A percentile compares a stretch with the other conserved stretches of the same genome.
These are phyloP conservation scores for Arthrinium phaeospermum DNA, from an alignment of 2,329 filamentous ascomycete species.

Conservation along the genomic window DNA sequence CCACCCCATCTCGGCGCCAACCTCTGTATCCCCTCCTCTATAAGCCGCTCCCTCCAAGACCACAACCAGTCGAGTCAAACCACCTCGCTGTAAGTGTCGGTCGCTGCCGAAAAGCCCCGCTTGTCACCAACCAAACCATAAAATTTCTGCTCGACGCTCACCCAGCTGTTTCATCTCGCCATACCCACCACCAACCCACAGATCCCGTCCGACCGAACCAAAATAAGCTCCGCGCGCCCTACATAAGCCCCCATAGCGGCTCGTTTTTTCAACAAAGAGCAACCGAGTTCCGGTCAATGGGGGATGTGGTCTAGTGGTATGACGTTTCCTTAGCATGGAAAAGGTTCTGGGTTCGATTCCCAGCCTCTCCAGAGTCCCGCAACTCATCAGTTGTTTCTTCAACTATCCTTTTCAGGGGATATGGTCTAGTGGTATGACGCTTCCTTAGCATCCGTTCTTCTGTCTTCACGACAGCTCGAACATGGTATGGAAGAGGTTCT, in stretches of 20 bases:
- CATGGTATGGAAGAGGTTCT: background rate
- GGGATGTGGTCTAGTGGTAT: conserved; percentile 21
- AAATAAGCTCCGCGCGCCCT: background rate
- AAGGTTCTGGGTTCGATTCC: conserved; percentile 21
- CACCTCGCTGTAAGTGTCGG: background rate
- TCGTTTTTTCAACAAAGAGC: background rate
- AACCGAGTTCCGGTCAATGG: background rate
- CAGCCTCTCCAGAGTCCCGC: conserved; percentile 15
- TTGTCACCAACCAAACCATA: background rate
- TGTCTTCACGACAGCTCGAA: background rate
- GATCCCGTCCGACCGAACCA: background rate
- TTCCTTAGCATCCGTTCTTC: conserved; percentile 14
- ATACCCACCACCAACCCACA: background rate
- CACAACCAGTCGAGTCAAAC: background rate
- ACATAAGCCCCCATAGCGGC: background rate
- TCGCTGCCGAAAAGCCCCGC: background rate
- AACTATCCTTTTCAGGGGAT: conserved; percentile 5
- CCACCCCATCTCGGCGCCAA: conserved; percentile 4
- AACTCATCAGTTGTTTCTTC: background rate
- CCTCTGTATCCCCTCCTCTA: background rate
- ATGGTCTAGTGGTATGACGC: conserved; percentile 21
- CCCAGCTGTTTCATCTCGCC: background rate
- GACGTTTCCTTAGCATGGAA: conserved; percentile 21
- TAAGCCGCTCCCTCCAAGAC: background rate
- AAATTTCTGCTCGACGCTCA: background rate